Evolutionary conservation across 176 grass and related monocot species (phyloP).

Genomic region (Cenchrus fungigraminus): DNA sequence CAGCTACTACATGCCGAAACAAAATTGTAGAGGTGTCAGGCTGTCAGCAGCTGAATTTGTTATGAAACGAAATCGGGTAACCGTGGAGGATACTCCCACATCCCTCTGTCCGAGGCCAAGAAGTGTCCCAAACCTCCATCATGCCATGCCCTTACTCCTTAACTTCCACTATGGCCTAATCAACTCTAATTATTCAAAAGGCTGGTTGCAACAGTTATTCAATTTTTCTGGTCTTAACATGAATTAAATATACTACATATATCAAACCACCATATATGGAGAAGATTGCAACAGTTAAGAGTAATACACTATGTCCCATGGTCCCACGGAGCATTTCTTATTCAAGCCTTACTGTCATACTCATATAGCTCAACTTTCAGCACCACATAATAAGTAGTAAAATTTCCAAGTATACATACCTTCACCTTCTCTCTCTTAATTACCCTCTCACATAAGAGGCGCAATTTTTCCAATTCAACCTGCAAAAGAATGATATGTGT

Average conservation of each 20-base stretch:
- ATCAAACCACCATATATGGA: background rate
- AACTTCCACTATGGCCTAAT: background rate
- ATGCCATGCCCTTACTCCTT: background rate
- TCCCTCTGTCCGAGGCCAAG: background rate
- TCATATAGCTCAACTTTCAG: conserved; percentile 29
- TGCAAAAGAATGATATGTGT: conserved; percentile 49
- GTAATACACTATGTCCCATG: too few relatives aligned
- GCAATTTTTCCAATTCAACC: conserved; percentile 93
- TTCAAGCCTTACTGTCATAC: conserved; percentile 26
- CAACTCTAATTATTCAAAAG: background rate
- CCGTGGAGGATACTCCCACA: background rate
- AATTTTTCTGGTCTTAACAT: background rate
- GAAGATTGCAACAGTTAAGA: conserved; percentile 5
- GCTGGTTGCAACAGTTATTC: background rate
- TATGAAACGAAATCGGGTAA: conserved; percentile 10
- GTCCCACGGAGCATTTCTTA: background rate
- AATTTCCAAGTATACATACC: conserved; percentile 51
- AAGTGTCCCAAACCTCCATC: background rate
- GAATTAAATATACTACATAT: conserved; percentile 10
- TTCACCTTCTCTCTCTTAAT: conserved; percentile 98
- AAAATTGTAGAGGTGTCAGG: background rate
- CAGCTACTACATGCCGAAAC: background rate
- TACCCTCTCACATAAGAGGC: conserved; percentile 96
- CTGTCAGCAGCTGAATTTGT: background rate
- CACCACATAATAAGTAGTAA: conserved; percentile 15